phyloP scores from a whole-genome alignment of 805 yeast genomes.

The Wickerhamomyces alni region DNA sequence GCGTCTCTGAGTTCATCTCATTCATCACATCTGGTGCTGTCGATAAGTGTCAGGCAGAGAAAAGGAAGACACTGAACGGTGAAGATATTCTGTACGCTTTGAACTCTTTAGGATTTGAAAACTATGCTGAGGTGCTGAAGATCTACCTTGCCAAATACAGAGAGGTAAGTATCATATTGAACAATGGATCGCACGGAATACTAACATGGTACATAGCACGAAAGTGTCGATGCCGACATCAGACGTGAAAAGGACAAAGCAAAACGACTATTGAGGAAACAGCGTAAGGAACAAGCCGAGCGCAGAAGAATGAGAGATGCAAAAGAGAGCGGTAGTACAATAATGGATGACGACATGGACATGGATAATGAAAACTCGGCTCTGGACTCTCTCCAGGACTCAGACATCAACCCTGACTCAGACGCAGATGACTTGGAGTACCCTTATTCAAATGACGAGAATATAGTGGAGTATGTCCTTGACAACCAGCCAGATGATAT shows the following conservation, averaged over 20 bases:
- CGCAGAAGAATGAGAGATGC: background rate
- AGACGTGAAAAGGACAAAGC: slow-evolving; percentile 19
- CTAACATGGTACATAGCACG: slow-evolving; percentile 8
- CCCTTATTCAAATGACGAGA: too few relatives aligned
- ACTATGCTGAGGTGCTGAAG: slow-evolving; percentile 72
- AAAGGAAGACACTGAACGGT: slow-evolving; percentile 73
- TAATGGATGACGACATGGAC: too few relatives aligned
- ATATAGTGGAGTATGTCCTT: background rate
- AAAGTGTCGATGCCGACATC: slow-evolving; percentile 20
- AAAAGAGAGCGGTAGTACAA: background rate
- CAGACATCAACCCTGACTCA: too few relatives aligned
- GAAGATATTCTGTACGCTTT: slow-evolving; percentile 69
- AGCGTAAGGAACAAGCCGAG: slow-evolving; percentile 13
- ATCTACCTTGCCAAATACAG: slow-evolving; percentile 73
- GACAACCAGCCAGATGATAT: background rate
- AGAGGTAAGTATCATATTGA: slow-evolving; percentile 30
- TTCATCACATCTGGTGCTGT: slow-evolving; percentile 78
- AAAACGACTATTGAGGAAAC: slow-evolving; percentile 16
- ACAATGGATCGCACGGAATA: background rate
- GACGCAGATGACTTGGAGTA: background rate
- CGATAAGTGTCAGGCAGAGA: slow-evolving; percentile 65
- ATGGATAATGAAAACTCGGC: too few relatives aligned
- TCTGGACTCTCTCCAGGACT: too few relatives aligned
- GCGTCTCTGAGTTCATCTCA: slow-evolving; percentile 76
- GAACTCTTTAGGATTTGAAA: slow-evolving; percentile 74